These are phyloP conservation scores for Raddia distichophylla DNA, from an alignment of 176 grass and related monocot genomes.

Conservation along the genomic window DNA sequence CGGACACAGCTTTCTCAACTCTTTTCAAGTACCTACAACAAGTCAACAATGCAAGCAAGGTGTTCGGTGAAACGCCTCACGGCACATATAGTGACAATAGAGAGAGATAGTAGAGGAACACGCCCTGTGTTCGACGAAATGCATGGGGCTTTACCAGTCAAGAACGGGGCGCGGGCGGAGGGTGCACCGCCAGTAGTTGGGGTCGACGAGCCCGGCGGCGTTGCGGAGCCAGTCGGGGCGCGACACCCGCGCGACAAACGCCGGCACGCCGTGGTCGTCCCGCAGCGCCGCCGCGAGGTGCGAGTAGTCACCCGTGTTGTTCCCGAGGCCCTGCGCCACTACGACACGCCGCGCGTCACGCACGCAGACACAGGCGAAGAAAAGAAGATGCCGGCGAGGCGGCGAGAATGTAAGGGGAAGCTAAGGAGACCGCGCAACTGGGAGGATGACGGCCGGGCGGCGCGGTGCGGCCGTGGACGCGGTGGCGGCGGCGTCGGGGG, in stretches of 20 bases:
- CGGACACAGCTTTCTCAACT: constrained; percentile 65
- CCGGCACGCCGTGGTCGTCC: constrained; percentile 66
- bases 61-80: constrained; percentile 22
- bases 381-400: neutral
- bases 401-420: neutral
- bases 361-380: neutral
- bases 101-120: neutral
- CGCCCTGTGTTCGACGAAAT: neutral
- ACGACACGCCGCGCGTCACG: constrained; percentile 44
- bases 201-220: constrained; percentile 68
- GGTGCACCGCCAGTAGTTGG: constrained; percentile 80
- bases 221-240: constrained; percentile 89
- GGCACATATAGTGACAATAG: neutral
- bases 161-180: constrained; percentile 79
- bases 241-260: constrained; percentile 74
- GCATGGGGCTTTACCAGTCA: constrained; percentile 52
- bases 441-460: constrained; percentile 76
- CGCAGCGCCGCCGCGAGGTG: constrained; percentile 55
- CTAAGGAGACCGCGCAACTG: constrained; percentile 40
- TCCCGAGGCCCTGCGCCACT: constrained; percentile 83
- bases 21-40: constrained; percentile 72
- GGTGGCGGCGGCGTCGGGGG: neutral
- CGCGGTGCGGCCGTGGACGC: neutral
- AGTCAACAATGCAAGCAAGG: neutral
- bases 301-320: constrained; percentile 87